phyloP scores from a whole-genome alignment of 140 eudicot species.

The Ambrosia hybrid region DNA sequence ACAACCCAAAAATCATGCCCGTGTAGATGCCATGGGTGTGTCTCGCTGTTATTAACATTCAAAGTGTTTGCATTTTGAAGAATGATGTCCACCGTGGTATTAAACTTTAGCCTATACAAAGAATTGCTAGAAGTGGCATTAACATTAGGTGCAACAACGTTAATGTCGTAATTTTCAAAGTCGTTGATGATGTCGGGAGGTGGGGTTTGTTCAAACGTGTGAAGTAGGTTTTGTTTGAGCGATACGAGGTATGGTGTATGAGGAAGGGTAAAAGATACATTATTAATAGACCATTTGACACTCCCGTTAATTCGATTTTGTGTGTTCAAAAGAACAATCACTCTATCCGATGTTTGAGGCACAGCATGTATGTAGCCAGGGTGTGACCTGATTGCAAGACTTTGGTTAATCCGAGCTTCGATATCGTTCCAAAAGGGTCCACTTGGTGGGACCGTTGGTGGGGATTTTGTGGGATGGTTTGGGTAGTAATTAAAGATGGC shows the following conservation, averaged over 20 bases:
- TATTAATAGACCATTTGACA: conserved; percentile 69
- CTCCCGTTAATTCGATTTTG: conserved; percentile 55
- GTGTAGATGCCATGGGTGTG: conserved; percentile 95
- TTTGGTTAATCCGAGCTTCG: conserved; percentile 51
- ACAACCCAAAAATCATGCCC: conserved; percentile 95
- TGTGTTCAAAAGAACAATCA: conserved; percentile 70
- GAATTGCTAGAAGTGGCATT: no score
- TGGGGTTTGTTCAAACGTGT: conserved; percentile 50
- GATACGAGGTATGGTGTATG: conserved; percentile 72
- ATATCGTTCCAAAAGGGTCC: conserved; percentile 68
- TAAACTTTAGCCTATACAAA: conserved; percentile 53
- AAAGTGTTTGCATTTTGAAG: no score
- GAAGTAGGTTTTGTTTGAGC: conserved; percentile 43
- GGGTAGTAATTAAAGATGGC: conserved; percentile 85
- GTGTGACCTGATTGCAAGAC: conserved; percentile 54
- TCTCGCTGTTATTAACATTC: conserved; percentile 54
- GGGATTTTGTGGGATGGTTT: conserved; percentile 55
- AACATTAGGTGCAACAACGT: conserved; percentile 24
- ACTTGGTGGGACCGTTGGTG: conserved; percentile 62
- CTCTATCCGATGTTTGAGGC: conserved; percentile 59
- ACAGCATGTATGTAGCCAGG: conserved; percentile 47
- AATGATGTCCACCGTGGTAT: conserved; percentile 62
- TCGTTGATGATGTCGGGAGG: conserved; percentile 50
- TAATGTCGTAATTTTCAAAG: conserved; percentile 48
- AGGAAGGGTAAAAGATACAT: conserved; percentile 64